Evolutionary conservation across 495 filamentous ascomycete species (phyloP).

Genomic region (Neurospora sp.): DNA sequence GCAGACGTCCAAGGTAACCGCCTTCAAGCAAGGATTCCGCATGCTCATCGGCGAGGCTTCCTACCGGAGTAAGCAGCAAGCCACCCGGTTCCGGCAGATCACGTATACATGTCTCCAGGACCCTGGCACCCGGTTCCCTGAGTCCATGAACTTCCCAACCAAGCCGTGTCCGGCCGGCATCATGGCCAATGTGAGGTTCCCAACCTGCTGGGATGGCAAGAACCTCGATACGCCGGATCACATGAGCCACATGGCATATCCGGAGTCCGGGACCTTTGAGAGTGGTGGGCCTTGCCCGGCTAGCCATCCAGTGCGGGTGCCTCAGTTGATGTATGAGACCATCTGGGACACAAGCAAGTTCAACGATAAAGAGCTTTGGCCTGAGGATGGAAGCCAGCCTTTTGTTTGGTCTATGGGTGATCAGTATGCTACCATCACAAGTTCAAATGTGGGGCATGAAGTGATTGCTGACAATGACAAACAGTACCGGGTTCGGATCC

Average conservation of each 20-base stretch:
- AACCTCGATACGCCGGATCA: conserved; percentile 23
- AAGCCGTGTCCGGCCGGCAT: conserved; percentile 25
- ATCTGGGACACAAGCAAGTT: conserved; percentile 26
- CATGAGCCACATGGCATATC: conserved; percentile 29
- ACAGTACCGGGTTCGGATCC: conserved; percentile 23
- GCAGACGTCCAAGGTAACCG: conserved; percentile 31
- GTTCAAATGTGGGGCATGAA: neutral
- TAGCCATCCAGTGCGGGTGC: conserved; percentile 23
- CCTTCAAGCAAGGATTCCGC: conserved; percentile 35
- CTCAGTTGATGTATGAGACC: conserved; percentile 28
- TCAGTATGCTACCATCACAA: conserved; percentile 3
- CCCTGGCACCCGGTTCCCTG: conserved; percentile 15
- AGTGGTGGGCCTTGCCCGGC: conserved; percentile 26
- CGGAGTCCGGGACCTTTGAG: conserved; percentile 27
- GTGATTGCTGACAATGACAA: neutral
- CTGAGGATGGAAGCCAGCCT: conserved; percentile 30
- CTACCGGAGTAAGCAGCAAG: conserved; percentile 21
- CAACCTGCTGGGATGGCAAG: conserved; percentile 17
- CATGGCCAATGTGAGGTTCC: conserved; percentile 26
- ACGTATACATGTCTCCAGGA: conserved; percentile 25
- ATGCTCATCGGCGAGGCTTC: conserved; percentile 30
- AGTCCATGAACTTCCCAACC: conserved; percentile 14
- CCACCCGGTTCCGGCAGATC: conserved; percentile 27
- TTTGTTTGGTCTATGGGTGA: conserved; percentile 37
- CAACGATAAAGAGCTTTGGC: conserved; percentile 32